Evolutionary conservation across 768 basidiomycete species (phyloP), one percentile per base, ranked within the genome.

Genomic region (Kwoniella sp.): DNA sequence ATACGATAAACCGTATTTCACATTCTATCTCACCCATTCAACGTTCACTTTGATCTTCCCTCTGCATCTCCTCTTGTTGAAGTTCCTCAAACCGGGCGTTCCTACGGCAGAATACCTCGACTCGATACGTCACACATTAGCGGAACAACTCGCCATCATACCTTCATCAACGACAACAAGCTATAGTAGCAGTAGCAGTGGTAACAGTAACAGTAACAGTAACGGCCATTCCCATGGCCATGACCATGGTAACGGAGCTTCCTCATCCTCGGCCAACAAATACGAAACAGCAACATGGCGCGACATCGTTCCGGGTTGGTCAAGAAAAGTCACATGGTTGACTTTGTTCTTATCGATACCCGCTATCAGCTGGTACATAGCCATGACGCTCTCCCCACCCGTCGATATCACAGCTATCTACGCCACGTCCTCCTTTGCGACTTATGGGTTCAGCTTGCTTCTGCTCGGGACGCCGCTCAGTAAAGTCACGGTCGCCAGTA

Each of bases 351-450:
- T 80, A 17, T 69, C 69, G 31, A 62, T 79, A n/a, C 78, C 79
- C 8, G 70, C 74, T 26, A 54, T 79, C 41, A 67, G 59, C 12
- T 78, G 75, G 77, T 80, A 73, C 60, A 52, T 77, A 53, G 53
- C 64, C 30, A 67, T 71, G 56, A 23, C 55, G 30, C 58, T 58
- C 25, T 62, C 28, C 67, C 92, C 92, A 25, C 84, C 92, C 28
- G 89, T 88, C 70, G 91, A 93, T 80, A 87, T 93, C 28, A 94
- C 92, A 31, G 80, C 82, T 0, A 86, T 93, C 28, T 92, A 90
- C 87, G 94, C 95, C 76, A 88, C 90, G 8, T 91, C 90, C 73
- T 89, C 91, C 0, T 93, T 97, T 82, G 93, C 92, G 79, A 90
- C 91, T 4, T 98, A 97, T 76, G 77, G 92, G 28, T 86, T 97